These are phyloP conservation scores for Blastocladiella britannica DNA, from an alignment of 192 early-diverging fungal genomes.

Conservation along the genomic window DNA sequence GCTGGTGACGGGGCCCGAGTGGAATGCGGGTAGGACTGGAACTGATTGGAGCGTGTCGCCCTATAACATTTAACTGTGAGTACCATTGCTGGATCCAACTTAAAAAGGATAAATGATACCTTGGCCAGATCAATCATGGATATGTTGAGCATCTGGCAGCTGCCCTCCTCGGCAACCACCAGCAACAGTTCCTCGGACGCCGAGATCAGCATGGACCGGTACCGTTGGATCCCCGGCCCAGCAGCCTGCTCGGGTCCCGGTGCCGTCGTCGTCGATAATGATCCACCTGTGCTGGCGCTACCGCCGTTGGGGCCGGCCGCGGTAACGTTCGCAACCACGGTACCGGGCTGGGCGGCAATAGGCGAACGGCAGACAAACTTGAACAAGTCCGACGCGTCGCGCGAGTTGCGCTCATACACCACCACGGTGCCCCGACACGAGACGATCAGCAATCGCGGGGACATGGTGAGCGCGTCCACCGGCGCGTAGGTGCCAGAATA, in stretches of 20 bases:
- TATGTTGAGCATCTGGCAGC: constrained; percentile 13
- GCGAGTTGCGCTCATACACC: not conserved
- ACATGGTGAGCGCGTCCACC: not conserved
- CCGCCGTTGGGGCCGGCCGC: too few relatives aligned
- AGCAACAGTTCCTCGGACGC: constrained; percentile 16
- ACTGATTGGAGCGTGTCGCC: constrained; percentile 16
- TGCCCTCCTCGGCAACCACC: constrained; percentile 10
- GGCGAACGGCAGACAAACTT: not conserved
- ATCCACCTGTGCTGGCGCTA: too few relatives aligned
- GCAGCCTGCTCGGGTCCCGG: too few relatives aligned
- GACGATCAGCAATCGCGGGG: not conserved
- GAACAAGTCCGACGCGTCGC: not conserved
- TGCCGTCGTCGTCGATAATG: too few relatives aligned
- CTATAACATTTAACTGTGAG: constrained; percentile 4
- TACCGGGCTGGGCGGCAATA: too few relatives aligned
- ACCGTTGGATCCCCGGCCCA: too few relatives aligned
- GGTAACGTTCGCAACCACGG: too few relatives aligned
- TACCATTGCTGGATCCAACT: too few relatives aligned
- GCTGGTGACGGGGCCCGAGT: constrained; percentile 21
- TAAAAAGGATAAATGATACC: constrained; percentile 1
- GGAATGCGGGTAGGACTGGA: constrained; percentile 17
- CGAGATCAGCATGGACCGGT: constrained; percentile 1
- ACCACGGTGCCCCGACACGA: not conserved
- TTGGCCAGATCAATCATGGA: constrained; percentile 9
- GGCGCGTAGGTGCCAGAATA: too few relatives aligned